Conservation (phyloP, 1,284 basidiomycete species). For the Chondrostereum purpureum region DNA sequence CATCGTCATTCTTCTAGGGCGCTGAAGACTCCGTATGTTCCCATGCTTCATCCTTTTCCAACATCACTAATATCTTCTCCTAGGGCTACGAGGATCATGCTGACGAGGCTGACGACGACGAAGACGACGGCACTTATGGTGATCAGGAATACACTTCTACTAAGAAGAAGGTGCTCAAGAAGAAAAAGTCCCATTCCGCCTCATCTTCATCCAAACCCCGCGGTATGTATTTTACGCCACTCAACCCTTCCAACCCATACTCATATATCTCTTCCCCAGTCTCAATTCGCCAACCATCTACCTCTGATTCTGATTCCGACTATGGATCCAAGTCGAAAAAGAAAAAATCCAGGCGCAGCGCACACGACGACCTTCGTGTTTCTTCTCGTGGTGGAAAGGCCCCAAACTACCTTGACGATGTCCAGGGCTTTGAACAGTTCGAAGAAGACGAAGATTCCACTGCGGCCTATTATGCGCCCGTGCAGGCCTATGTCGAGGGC, state of each 20-base stretch:
- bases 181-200: constrained; percentile 52
- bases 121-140: constrained; percentile 69
- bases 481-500: constrained; percentile 36
- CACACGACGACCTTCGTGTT: constrained; percentile 66
- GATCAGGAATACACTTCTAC: constrained; percentile 63
- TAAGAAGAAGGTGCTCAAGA: constrained; percentile 59
- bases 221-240: constrained; percentile 34
- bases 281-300: constrained; percentile 41
- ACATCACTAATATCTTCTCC: constrained; percentile 16
- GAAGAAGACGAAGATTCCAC: constrained; percentile 48
- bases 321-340: constrained; percentile 83
- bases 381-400: constrained; percentile 77
- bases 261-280: constrained; percentile 27
- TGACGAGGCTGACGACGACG: constrained; percentile 46
- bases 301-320: constrained; percentile 81
- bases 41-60: constrained; percentile 14
- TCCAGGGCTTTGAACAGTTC: constrained; percentile 75
- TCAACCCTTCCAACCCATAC: constrained; percentile 12
- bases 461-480: constrained; percentile 45
- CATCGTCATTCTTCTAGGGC: constrained; percentile 28
- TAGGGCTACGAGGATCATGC: constrained; percentile 64
- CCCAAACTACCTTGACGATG: constrained; percentile 82
- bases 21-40: constrained; percentile 63
- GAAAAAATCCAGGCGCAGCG: constrained; percentile 54
- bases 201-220: constrained; percentile 47